These are phyloP conservation scores for Dactylorhiza incarnata DNA, from an alignment of 106 monocot genomes.

Conservation along the genomic window DNA sequence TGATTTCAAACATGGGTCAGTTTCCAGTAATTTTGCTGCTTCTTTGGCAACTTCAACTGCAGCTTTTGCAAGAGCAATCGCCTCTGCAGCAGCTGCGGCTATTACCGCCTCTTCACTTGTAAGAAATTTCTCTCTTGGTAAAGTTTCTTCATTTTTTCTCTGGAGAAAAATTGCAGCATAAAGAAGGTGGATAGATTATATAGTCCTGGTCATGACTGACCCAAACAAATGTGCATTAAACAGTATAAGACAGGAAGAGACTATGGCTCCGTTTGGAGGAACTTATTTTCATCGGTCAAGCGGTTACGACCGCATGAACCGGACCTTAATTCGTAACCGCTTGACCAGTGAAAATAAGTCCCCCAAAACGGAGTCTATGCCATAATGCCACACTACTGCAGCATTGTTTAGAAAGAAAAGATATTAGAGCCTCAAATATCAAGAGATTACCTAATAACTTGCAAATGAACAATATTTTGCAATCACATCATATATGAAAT, in stretches of 20 bases:
- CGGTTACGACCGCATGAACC: no score
- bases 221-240: neutral
- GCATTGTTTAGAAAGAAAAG: neutral
- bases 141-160: slow-evolving; percentile 22
- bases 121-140: slow-evolving; percentile 34
- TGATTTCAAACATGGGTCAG: slow-evolving; percentile 14
- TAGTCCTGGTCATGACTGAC: neutral
- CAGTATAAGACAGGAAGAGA: neutral
- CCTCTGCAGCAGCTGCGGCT: slow-evolving; percentile 74
- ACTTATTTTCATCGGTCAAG: no score
- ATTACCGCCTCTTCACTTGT: slow-evolving; percentile 57
- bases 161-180: slow-evolving; percentile 14
- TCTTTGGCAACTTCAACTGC: slow-evolving; percentile 81
- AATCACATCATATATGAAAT: neutral
- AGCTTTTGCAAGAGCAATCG: slow-evolving; percentile 82
- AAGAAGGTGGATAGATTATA: neutral
- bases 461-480: neutral
- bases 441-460: neutral
- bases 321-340: no score
- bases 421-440: neutral
- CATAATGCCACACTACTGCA: neutral
- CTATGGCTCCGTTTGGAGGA: no score
- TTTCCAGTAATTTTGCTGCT: slow-evolving; percentile 49
- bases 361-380: neutral
- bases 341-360: no score